These are phyloP conservation scores for Candida vaughaniae DNA, from an alignment of 805 yeast species.

Conservation along the genomic window DNA sequence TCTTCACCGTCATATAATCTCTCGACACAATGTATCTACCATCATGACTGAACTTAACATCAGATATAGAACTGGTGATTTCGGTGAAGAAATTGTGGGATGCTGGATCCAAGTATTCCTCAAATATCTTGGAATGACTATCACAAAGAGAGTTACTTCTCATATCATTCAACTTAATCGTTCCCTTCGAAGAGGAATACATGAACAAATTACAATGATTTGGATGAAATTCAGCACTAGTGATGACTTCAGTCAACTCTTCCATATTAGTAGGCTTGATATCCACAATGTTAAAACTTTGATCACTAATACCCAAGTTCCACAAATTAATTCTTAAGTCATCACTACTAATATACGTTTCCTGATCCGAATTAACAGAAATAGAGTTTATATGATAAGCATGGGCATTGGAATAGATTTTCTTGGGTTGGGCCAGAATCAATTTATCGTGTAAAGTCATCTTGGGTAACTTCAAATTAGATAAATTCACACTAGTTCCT, in stretches of 20 bases:
- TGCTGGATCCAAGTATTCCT: constrained; percentile 89
- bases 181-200: constrained; percentile 94
- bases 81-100: constrained; percentile 96
- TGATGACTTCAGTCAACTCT: constrained; percentile 96
- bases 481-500: constrained; percentile 16
- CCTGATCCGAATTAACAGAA: constrained; percentile 92
- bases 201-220: constrained; percentile 86
- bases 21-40: constrained; percentile 96
- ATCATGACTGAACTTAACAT: constrained; percentile 86
- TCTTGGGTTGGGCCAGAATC: constrained; percentile 91
- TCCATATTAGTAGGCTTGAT: constrained; percentile 98
- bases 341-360: constrained; percentile 89
- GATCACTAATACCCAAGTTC: constrained; percentile 93
- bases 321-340: constrained; percentile 94
- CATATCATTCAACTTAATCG: constrained; percentile 95
- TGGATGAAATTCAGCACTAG: constrained; percentile 96
- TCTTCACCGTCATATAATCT: constrained; percentile 95
- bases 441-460: constrained; percentile 92
- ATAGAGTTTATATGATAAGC: constrained; percentile 97
- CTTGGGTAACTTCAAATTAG: constrained; percentile 70
- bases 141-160: constrained; percentile 94
- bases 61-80: constrained; percentile 90
- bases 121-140: constrained; percentile 80
- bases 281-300: constrained; percentile 94
- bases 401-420: constrained; percentile 91